Percentiles rank a stretch among this genome's conserved stretches.
phyloP scores from a whole-genome alignment of 345 rosid genomes.

The Aquilaria malaccensis region DNA sequence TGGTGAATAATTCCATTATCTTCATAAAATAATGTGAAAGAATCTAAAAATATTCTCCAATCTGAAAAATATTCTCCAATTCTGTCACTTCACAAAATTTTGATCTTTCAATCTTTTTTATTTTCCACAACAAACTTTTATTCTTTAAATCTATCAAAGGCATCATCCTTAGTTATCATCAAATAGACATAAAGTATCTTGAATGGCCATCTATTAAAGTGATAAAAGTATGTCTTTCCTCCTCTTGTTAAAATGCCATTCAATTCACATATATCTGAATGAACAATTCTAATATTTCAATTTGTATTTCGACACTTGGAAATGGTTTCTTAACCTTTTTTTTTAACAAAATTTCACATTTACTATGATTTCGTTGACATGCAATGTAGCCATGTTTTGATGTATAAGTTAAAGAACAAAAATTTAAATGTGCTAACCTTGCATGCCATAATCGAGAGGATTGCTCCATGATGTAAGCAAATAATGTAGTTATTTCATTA shows the following conservation, averaged over 20 bases:
- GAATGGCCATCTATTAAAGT: conserved; percentile 14
- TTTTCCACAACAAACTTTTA: conserved; percentile 5
- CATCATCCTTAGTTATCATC: not conserved
- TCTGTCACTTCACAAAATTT: conserved; percentile 4
- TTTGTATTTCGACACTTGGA: not conserved
- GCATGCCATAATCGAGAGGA: conserved; percentile 8
- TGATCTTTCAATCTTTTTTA: conserved; percentile 2
- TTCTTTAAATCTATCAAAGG: not conserved
- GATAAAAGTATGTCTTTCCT: not conserved
- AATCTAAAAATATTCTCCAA: too few relatives aligned
- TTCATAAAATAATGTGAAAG: conserved; percentile 1
- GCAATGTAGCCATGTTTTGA: conserved; percentile 1
- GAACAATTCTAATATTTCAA: conserved; percentile 3
- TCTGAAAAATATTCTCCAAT: conserved; percentile 7
- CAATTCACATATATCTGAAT: conserved; percentile 10
- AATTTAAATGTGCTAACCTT: conserved; percentile 4
- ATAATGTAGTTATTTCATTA: conserved; percentile 5
- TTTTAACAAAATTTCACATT: conserved; percentile 3
- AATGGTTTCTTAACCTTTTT: conserved; percentile 12
- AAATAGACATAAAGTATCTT: conserved; percentile 8
- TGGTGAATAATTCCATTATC: conserved; percentile 5
- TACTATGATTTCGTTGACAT: not conserved
- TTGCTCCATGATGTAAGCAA: conserved; percentile 1
- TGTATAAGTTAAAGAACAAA: not conserved
- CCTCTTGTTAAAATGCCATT: not conserved